Evolutionary conservation across 768 basidiomycete genomes (phyloP).

Genomic region (Serpula lacrymans): DNA sequence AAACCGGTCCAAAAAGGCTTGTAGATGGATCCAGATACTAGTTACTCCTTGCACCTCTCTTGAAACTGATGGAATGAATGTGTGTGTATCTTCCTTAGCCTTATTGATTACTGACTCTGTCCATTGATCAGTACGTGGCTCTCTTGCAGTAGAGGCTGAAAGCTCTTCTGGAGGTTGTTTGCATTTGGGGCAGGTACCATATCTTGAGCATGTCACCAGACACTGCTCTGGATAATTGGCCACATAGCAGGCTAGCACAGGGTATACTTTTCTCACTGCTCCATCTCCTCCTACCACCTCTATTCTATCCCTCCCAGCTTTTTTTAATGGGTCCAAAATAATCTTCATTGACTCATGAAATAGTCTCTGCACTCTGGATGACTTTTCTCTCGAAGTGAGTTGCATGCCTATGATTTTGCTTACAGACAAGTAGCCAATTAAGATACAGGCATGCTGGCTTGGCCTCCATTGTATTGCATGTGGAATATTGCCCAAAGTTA

Average conservation of each 20-base stretch:
- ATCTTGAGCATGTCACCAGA: slow-evolving; percentile 26
- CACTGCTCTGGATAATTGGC: slow-evolving; percentile 35
- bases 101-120: no score
- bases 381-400: no score
- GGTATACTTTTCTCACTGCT: slow-evolving; percentile 10
- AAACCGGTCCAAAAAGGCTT: slow-evolving; percentile 41
- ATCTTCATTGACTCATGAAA: slow-evolving; percentile 19
- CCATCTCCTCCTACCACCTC: slow-evolving; percentile 16
- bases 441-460: slow-evolving; percentile 6
- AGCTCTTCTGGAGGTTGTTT: no score
- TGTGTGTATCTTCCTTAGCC: no score
- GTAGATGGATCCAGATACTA: no score
- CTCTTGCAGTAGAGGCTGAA: no score
- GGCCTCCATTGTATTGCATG: no score
- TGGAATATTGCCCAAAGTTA: slow-evolving; percentile 24
- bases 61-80: no score
- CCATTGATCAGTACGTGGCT: no score
- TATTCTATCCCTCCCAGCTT: slow-evolving; percentile 13
- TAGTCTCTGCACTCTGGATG: no score
- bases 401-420: no score
- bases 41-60: no score
- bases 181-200: slow-evolving; percentile 22
- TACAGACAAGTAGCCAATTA: slow-evolving; percentile 20
- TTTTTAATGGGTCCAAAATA: slow-evolving; percentile 13
- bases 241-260: slow-evolving; percentile 20